Percentiles rank a stretch among this genome's conserved stretches.
phyloP scores from a whole-genome alignment of 2,329 filamentous ascomycete genomes.

The Pseudocercospora eumusae region DNA sequence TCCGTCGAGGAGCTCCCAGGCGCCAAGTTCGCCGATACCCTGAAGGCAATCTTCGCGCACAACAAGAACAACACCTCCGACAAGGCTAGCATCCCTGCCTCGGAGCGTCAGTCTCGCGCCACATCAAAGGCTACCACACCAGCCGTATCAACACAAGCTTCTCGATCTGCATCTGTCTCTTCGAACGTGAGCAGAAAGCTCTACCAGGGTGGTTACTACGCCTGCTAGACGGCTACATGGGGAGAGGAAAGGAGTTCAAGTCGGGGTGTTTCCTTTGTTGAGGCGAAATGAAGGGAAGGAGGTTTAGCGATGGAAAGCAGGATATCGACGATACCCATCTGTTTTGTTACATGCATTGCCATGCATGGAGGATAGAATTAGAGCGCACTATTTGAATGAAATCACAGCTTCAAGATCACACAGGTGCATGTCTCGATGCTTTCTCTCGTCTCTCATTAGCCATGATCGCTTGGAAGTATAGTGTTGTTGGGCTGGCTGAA shows the following conservation, averaged over 20 bases:
- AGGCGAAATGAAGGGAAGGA: neutral
- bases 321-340: slow-evolving; percentile 3
- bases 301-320: neutral
- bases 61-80: neutral
- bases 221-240: neutral
- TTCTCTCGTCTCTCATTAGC: too few species aligned
- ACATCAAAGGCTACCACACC: slow-evolving; percentile 9
- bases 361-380: neutral
- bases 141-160: slow-evolving; percentile 7
- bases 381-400: neutral
- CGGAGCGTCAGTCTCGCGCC: neutral
- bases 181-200: slow-evolving; percentile 1
- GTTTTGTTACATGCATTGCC: neutral
- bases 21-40: slow-evolving; percentile 14
- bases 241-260: neutral
- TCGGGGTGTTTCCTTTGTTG: neutral
- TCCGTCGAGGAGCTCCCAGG: slow-evolving; percentile 13
- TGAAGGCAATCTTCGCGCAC: slow-evolving; percentile 11
- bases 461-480: too few species aligned
- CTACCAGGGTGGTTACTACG: slow-evolving; percentile 5
- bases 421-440: too few species aligned
- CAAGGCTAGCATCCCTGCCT: neutral
- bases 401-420: neutral
- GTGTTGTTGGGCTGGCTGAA: too few species aligned
- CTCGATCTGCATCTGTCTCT: slow-evolving; percentile 7